Evolutionary conservation across 371 early-diverging fungal genomes (phyloP), one percentile per base, ranked within the genome.

Genomic region (Rhizopus microsporus): DNA sequence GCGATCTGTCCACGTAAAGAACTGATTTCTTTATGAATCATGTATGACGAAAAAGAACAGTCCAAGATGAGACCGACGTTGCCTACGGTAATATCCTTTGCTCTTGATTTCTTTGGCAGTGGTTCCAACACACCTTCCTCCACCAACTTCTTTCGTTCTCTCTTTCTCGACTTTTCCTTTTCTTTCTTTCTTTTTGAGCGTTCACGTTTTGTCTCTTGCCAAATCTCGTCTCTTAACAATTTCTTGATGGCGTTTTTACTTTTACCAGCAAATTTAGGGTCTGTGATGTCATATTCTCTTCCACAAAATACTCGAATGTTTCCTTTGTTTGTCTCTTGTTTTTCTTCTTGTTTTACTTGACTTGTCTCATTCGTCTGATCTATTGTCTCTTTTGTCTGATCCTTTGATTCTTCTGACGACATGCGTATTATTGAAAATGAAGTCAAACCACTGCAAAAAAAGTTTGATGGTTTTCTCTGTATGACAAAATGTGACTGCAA

Each of bases 11-110:
- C 72, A 67, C 81, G 80, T 61, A 90, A 72, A 1, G 88, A 88
- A 37, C 80, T 77, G 38, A 86, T 71, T 57, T 91, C 90, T 69
- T 86, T 88, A 8, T 86, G 84, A 9, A 57, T 72, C 95, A 95
- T 95, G 45, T 82, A 73, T 15, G 84, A 78, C 45, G 92, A 90
- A 72, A 90, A 93, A 1, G 83, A 74, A 77, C 88, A 84, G 63
- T 93, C 93, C 12, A 93, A 67, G 1, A 90, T 80, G 33, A 94
- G 70, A 17, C 60, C 61, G 4, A 72, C 59, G 2, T 67, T 64
- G 15, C 73, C 67, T 8, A 69, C 62, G 23, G 52, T 63, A 50
- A 75, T 67, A 8, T 71, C 59, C 10, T 70, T 63, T 3, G 61
- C 46, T 46, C 53, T 62, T 5, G 59, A 61, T 52, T 63, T 47